phyloP scores from a whole-genome alignment of 371 early-diverging fungal species.

The Paraphysoderma sedebokerense region DNA sequence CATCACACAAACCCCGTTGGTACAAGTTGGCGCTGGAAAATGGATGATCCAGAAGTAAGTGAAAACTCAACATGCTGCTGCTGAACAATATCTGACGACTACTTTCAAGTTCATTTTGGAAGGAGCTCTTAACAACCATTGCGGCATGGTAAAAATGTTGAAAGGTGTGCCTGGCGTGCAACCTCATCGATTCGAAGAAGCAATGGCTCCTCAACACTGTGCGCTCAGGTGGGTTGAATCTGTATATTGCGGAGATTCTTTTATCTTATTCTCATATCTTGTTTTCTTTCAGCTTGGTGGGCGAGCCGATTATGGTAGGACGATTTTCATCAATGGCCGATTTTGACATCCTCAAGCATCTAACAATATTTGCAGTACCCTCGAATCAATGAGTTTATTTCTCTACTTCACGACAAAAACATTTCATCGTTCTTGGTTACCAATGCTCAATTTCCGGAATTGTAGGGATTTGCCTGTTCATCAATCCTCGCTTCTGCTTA shows the following conservation, averaged over 20 bases:
- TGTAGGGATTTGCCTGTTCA: not conserved
- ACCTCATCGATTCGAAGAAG: slow-evolving; percentile 56
- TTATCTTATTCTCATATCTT: not conserved
- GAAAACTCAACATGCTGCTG: no score
- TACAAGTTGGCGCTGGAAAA: slow-evolving; percentile 59
- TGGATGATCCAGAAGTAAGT: slow-evolving; percentile 53
- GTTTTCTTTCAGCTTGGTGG: slow-evolving; percentile 26
- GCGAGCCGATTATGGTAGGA: slow-evolving; percentile 58
- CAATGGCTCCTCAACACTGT: slow-evolving; percentile 45
- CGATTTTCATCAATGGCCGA: not conserved
- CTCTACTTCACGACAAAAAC: slow-evolving; percentile 40
- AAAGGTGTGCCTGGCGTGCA: slow-evolving; percentile 63
- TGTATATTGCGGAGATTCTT: slow-evolving; percentile 1
- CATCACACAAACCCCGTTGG: slow-evolving; percentile 69
- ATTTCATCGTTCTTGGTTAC: slow-evolving; percentile 67
- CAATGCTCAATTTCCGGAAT: slow-evolving; percentile 70
- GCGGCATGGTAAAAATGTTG: slow-evolving; percentile 60
- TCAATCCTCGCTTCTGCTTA: no score
- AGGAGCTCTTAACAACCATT: slow-evolving; percentile 56
- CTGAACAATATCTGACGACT: no score
- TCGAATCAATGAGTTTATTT: slow-evolving; percentile 62
- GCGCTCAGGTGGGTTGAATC: slow-evolving; percentile 52
- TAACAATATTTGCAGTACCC: slow-evolving; percentile 32
- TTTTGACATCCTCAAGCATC: not conserved
- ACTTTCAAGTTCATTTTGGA: slow-evolving; percentile 51